Conservation (phyloP, 2,329 filamentous ascomycete genomes). For the Fusarium brevicatenulatum region DNA sequence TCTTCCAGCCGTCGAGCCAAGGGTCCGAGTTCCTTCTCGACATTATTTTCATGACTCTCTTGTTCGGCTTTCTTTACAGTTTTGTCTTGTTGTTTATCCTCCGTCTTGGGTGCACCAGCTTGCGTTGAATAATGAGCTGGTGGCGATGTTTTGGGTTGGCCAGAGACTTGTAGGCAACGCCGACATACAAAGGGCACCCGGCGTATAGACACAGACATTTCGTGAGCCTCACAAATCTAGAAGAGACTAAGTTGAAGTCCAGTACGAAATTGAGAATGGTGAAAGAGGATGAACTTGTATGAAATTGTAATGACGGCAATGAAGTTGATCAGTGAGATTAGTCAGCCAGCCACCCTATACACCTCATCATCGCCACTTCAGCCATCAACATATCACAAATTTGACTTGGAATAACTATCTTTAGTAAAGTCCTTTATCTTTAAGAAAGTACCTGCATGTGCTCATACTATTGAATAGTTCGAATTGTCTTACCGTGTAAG, state of each 20-base stretch:
- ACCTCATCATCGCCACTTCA: neutral
- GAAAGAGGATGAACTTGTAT: neutral
- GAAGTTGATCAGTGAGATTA: conserved; percentile 21
- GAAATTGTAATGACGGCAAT: conserved; percentile 21
- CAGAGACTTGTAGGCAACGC: conserved; percentile 31
- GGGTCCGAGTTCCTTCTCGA: conserved; percentile 50
- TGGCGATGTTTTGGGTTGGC: neutral
- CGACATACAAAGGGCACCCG: conserved; percentile 29
- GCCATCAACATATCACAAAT: neutral
- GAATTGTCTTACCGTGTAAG: neutral
- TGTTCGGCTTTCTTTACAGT: neutral
- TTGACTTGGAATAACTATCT: conserved; percentile 2
- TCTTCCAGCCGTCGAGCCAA: conserved; percentile 68
- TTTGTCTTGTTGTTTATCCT: conserved; percentile 1
- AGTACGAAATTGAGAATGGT: neutral
- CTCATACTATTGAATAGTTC: conserved; percentile 10
- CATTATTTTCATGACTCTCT: neutral
- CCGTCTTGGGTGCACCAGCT: conserved; percentile 1
- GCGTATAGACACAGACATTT: conserved; percentile 9
- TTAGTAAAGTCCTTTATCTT: neutral
- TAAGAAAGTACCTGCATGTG: neutral
- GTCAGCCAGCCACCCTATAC: conserved; percentile 24
- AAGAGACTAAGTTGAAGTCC: neutral
- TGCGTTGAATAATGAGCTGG: conserved; percentile 34
- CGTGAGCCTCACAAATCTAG: neutral